These are phyloP conservation scores for Lasiosphaeriaceae sp. DNA, from an alignment of 495 filamentous ascomycete species.

Conservation along the genomic window DNA sequence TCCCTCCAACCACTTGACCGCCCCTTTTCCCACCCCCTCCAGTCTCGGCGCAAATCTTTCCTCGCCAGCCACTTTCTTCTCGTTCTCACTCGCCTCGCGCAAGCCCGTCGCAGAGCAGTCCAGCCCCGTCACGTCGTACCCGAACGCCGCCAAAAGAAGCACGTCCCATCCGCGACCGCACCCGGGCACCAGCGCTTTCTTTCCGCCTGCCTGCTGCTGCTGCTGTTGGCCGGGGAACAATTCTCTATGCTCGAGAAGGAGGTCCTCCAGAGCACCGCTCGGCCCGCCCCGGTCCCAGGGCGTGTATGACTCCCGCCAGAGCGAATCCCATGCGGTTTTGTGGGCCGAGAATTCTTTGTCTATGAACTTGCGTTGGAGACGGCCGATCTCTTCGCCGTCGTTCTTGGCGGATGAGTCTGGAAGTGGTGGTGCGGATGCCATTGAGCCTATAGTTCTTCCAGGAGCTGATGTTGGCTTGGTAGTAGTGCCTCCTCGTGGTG, in stretches of 20 bases:
- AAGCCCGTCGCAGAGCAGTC: slow-evolving; percentile 57
- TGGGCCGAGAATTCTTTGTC: slow-evolving; percentile 26
- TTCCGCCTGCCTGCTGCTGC: slow-evolving; percentile 16
- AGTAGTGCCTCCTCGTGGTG: no score
- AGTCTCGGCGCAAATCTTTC: slow-evolving; percentile 32
- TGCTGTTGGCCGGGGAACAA: slow-evolving; percentile 35
- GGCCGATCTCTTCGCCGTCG: not conserved
- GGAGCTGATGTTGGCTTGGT: no score
- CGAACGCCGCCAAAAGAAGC: slow-evolving; percentile 62
- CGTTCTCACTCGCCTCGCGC: slow-evolving; percentile 46
- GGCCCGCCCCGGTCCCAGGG: slow-evolving; percentile 67
- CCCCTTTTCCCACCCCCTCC: slow-evolving; percentile 33
- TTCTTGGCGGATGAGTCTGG: no score
- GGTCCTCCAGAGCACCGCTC: slow-evolving; percentile 63
- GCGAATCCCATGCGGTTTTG: slow-evolving; percentile 52
- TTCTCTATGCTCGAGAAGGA: slow-evolving; percentile 40
- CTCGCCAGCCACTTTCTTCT: slow-evolving; percentile 29
- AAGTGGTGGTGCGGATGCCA: no score
- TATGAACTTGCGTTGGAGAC: slow-evolving; percentile 21
- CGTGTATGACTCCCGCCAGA: slow-evolving; percentile 62
- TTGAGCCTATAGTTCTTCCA: no score
- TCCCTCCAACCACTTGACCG: slow-evolving; percentile 56
- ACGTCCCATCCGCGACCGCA: slow-evolving; percentile 78
- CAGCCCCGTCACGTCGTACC: slow-evolving; percentile 70
- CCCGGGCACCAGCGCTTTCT: slow-evolving; percentile 61